Conservation (phyloP, 2,329 filamentous ascomycete species). For the Hypoxylon sp. region DNA sequence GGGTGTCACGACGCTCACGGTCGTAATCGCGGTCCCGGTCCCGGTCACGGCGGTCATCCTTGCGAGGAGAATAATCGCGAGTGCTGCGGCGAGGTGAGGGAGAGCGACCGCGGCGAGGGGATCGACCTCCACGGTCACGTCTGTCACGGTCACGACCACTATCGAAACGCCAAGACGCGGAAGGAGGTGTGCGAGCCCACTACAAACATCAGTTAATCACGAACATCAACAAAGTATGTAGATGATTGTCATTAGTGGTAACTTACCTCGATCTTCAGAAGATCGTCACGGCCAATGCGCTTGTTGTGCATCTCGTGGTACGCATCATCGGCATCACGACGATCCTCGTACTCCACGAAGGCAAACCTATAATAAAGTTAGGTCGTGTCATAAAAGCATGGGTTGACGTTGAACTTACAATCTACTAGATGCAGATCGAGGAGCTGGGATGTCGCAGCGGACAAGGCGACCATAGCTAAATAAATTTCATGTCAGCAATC, state of each 20-base stretch:
- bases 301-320: constrained; percentile 99
- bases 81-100: constrained; percentile 83
- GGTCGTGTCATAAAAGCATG: not conserved
- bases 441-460: constrained; percentile 97
- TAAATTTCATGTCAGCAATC: constrained; percentile 61
- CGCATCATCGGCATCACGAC: constrained; percentile 97
- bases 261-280: constrained; percentile 94
- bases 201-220: constrained; percentile 59
- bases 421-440: constrained; percentile 91
- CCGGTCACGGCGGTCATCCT: constrained; percentile 87
- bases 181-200: constrained; percentile 99
- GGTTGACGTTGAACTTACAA: constrained; percentile 76
- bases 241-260: not conserved
- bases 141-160: constrained; percentile 83
- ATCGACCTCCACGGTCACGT: constrained; percentile 68
- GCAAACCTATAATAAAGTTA: constrained; percentile 76
- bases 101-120: constrained; percentile 78
- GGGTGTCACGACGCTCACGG: constrained; percentile 68
- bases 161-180: constrained; percentile 98
- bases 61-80: constrained; percentile 87
- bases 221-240: not conserved
- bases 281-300: constrained; percentile 93
- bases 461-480: constrained; percentile 95
- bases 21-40: constrained; percentile 73
- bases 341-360: constrained; percentile 99